Evolutionary conservation across 2,329 filamentous ascomycete species (phyloP), one percentile per base, ranked within the genome.

Genomic region (Elsinoe batatas): DNA sequence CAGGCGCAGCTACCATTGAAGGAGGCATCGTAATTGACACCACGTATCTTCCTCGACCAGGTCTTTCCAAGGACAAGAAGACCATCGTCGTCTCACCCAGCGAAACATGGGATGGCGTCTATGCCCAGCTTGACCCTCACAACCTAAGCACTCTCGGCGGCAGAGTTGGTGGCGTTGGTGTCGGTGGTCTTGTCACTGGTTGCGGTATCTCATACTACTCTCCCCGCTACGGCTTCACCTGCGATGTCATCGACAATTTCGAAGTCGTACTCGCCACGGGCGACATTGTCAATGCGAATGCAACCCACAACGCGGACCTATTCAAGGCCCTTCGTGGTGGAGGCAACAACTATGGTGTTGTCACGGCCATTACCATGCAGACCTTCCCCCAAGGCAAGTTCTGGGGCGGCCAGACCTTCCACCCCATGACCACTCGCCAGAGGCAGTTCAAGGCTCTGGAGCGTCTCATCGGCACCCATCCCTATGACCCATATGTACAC

Each of bases 291-390:
- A 67, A 61, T 1, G 67, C 69, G 0, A 77, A 74, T 1, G 65
- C 70, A 11, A 62, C 63, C 0, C 69, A 78, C 60, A 72, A 81
- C 36, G 22, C 64, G 0, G 76, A 78, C 44, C 65, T 78, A 2
- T 79, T 77, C 64, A 78, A 74, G 75, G 73, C 69, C 17, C 56
- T 76, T 18, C 65, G 68, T 3, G 74, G 74, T 22, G 74, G 73
- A 1, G 73, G 74, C 0, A 69, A 72, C 57, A 74, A 72, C 54
- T 76, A 76, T 56, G 74, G 73, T 5, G 68, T 74, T 4, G 71
- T 73, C 1, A 71, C 71, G 0, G 71, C 76, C 49, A 78, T 79
- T 63, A 46, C 40, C 40, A 33, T 60, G n/a, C 42, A 53, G n/a
- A 61, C 61, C 6, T 60, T 63, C 49, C 36, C 56, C 11, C 59